Evolutionary conservation across 2,329 filamentous ascomycete species (phyloP).

Genomic region (Pseudodiploospora longispora): DNA sequence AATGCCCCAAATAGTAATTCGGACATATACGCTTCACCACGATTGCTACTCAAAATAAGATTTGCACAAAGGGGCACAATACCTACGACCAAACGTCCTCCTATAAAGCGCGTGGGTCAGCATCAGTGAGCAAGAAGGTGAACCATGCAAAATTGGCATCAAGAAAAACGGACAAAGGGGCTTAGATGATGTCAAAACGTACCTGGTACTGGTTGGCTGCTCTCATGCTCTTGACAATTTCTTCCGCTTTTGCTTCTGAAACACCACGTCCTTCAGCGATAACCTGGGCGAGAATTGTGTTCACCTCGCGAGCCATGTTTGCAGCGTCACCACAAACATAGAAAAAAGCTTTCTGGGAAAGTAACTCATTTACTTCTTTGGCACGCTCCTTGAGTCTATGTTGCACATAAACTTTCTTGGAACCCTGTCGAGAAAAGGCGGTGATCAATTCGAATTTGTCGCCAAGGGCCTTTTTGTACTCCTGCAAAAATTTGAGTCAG

Average conservation of each 20-base stretch:
- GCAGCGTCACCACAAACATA: slow-evolving; percentile 98
- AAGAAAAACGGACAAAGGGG: too few relatives aligned
- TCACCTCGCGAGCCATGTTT: slow-evolving; percentile 94
- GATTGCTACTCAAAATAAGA: too few relatives aligned
- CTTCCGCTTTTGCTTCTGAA: slow-evolving; percentile 80
- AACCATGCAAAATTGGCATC: too few relatives aligned
- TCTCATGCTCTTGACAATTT: slow-evolving; percentile 95
- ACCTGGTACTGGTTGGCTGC: slow-evolving; percentile 93
- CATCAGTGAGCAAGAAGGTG: neutral
- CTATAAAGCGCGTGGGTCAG: slow-evolving; percentile 27
- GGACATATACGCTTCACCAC: too few relatives aligned
- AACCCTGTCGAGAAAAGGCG: slow-evolving; percentile 84
- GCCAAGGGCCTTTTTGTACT: slow-evolving; percentile 74
- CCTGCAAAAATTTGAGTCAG: slow-evolving; percentile 40
- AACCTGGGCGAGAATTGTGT: slow-evolving; percentile 77
- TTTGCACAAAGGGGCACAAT: too few relatives aligned
- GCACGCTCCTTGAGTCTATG: slow-evolving; percentile 79
- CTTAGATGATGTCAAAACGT: slow-evolving; percentile 21
- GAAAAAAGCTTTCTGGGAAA: slow-evolving; percentile 83
- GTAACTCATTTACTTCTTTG: slow-evolving; percentile 76
- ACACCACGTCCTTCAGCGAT: slow-evolving; percentile 77
- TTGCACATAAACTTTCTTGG: slow-evolving; percentile 94
- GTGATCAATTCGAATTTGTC: slow-evolving; percentile 86
- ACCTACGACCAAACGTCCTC: slow-evolving; percentile 64
- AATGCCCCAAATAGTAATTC: too few relatives aligned